These are phyloP conservation scores for Hibiscus tridactylites DNA, from an alignment of 345 rosid species.

Conservation along the genomic window DNA sequence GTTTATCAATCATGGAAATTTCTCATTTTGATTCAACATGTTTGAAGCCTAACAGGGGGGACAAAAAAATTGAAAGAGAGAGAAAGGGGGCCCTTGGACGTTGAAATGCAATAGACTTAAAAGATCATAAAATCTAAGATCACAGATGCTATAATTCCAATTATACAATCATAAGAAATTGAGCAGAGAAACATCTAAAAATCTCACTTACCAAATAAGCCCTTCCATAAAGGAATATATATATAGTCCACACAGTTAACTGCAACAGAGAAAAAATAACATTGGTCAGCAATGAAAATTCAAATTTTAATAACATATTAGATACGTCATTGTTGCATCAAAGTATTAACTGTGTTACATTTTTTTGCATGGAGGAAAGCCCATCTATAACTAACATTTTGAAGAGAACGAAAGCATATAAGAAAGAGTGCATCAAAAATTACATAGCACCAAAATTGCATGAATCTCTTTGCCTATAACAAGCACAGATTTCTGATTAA, in stretches of 20 bases:
- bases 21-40: background rate
- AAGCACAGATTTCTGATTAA: background rate
- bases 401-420: background rate
- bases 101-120: background rate
- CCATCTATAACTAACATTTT: background rate
- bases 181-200: background rate
- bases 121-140: background rate
- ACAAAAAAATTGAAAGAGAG: background rate
- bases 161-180: background rate
- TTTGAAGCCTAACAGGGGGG: background rate
- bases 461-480: background rate
- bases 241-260: conserved; percentile 88
- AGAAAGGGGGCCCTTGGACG: background rate
- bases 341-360: background rate
- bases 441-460: background rate
- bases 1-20: background rate
- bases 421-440: background rate
- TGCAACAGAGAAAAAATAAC: conserved; percentile 34
- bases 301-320: background rate
- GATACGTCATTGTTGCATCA: background rate
- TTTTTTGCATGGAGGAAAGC: background rate
- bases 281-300: conserved; percentile 10
- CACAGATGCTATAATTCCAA: background rate
- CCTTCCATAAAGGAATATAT: conserved; percentile 82
- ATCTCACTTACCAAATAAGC: conserved; percentile 66